Conservation (phyloP, 2,329 filamentous ascomycete species). For the Fusarium staphyleae region DNA sequence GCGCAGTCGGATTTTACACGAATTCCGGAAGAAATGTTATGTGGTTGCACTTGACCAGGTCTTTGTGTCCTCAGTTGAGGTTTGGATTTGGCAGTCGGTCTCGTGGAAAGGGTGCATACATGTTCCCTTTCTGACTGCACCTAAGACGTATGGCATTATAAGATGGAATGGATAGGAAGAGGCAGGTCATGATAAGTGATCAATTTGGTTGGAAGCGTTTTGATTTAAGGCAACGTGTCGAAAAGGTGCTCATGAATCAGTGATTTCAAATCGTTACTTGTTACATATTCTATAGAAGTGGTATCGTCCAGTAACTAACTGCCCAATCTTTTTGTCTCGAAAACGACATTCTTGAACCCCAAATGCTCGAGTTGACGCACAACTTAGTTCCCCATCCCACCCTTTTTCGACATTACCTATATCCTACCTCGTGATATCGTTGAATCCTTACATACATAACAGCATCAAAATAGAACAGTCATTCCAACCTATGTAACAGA, state of each 20-base stretch:
- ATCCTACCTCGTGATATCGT: conserved; percentile 26
- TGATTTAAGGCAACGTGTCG: conserved; percentile 6
- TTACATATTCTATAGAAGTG: conserved; percentile 19
- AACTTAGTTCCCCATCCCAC: neutral
- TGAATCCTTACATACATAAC: conserved; percentile 19
- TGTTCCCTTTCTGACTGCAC: neutral
- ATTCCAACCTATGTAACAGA: conserved; percentile 1
- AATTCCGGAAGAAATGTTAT: neutral
- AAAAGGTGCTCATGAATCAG: conserved; percentile 4
- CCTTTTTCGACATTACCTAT: neutral
- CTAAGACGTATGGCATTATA: neutral
- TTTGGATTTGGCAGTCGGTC: neutral
- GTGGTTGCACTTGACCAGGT: neutral
- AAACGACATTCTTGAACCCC: conserved; percentile 28
- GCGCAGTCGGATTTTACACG: neutral
- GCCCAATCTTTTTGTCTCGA: neutral
- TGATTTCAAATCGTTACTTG: conserved; percentile 8
- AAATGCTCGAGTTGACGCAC: conserved; percentile 1
- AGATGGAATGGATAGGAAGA: conserved; percentile 6
- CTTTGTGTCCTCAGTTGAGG: neutral
- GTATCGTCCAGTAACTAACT: conserved; percentile 12
- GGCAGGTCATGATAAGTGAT: conserved; percentile 5
- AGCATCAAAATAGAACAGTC: conserved; percentile 7
- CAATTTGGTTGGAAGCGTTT: conserved; percentile 20
- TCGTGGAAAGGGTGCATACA: neutral